phyloP scores from a whole-genome alignment of 352 stramenopile genomes.

The Phytopythium aichiense region DNA sequence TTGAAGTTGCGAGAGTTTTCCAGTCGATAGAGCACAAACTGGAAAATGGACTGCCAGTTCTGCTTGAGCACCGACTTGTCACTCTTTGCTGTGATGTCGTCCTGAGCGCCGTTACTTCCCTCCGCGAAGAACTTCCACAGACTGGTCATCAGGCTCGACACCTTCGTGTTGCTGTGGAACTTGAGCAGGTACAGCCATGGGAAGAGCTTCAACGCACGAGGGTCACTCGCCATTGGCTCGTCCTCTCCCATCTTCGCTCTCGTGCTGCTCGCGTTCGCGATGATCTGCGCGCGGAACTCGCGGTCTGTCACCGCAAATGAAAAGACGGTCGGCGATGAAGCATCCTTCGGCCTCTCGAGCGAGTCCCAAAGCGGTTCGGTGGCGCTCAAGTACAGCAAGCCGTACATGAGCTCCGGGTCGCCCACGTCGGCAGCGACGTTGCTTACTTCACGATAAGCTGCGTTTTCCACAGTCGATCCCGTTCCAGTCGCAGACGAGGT shows the following conservation, averaged over 20 bases:
- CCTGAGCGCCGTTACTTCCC: conserved; percentile 7
- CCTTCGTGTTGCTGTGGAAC: conserved; percentile 63
- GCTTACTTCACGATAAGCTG: conserved; percentile 80
- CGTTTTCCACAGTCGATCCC: conserved; percentile 54
- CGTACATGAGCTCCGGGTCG: conserved; percentile 80
- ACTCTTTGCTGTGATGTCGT: background rate
- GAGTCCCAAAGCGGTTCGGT: conserved; percentile 62
- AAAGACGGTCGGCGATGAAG: conserved; percentile 15
- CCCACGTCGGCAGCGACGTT: conserved; percentile 77
- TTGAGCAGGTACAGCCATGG: conserved; percentile 79
- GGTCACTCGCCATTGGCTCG: conserved; percentile 14
- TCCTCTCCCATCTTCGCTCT: conserved; percentile 44
- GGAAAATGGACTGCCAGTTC: conserved; percentile 47
- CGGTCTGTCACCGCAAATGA: conserved; percentile 44
- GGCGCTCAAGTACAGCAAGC: conserved; percentile 77
- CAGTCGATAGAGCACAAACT: conserved; percentile 52
- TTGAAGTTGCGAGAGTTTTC: conserved; percentile 75
- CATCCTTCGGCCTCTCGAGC: conserved; percentile 9
- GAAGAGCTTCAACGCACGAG: conserved; percentile 31
- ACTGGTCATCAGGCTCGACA: conserved; percentile 57
- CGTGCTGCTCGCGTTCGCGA: conserved; percentile 39
- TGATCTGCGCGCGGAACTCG: conserved; percentile 40
- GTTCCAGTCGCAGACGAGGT: conserved; percentile 13
- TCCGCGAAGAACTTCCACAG: conserved; percentile 62
- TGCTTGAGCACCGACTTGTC: conserved; percentile 52